These are phyloP conservation scores for Arthrobotrys sinensis DNA, from an alignment of 2,329 filamentous ascomycete genomes.

Conservation along the genomic window DNA sequence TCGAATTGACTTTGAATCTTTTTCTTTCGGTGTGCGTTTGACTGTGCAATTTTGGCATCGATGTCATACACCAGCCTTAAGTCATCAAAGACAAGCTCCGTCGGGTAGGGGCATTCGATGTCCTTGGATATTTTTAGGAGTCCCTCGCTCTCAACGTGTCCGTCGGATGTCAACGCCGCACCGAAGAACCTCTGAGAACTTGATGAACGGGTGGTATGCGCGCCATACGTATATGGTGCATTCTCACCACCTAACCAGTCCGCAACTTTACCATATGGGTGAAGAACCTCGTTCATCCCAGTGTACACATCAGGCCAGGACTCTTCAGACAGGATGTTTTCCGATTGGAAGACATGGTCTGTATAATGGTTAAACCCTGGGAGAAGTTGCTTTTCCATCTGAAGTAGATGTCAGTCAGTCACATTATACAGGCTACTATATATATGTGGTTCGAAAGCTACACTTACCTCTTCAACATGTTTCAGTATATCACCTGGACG, in stretches of 20 bases:
- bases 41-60: neutral
- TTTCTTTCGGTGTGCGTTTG: neutral
- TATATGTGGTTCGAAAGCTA: too few species aligned
- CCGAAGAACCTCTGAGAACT: conserved; percentile 25
- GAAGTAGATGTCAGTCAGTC: neutral
- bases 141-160: neutral
- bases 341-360: neutral
- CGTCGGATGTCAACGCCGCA: neutral
- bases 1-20: neutral
- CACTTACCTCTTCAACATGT: too few species aligned
- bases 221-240: neutral
- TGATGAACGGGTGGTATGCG: neutral
- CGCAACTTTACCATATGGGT: conserved; percentile 18
- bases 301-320: neutral
- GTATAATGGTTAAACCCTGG: conserved; percentile 16
- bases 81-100: conserved; percentile 3
- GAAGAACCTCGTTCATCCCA: conserved; percentile 25
- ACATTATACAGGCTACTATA: too few species aligned
- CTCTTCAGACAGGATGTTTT: neutral
- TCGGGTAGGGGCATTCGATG: neutral
- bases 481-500: too few species aligned
- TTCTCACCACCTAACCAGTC: conserved; percentile 24
- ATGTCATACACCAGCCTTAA: neutral
- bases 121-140: conserved; percentile 8
- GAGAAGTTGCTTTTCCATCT: neutral